Evolutionary conservation across 2,329 filamentous ascomycete genomes (phyloP).

Genomic region (Arachnopeziza araneosa): DNA sequence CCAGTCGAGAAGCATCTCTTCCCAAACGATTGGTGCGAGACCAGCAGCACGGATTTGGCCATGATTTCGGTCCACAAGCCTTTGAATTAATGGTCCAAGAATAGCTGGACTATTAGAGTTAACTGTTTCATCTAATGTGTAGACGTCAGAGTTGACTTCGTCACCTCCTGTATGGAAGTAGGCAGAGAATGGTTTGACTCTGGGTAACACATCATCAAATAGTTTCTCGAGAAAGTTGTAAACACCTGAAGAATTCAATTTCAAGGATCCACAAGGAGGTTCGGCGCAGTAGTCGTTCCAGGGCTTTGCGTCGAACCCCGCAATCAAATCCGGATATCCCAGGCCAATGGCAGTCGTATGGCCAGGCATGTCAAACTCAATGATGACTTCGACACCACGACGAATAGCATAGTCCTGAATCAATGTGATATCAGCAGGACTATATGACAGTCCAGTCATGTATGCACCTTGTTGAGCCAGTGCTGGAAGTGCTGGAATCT

Average conservation of each 20-base stretch:
- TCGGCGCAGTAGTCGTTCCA: constrained; percentile 56
- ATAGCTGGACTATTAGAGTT: constrained; percentile 58
- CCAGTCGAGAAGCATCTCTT: constrained; percentile 78
- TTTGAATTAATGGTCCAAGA: constrained; percentile 70
- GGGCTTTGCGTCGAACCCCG: constrained; percentile 53
- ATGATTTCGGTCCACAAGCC: constrained; percentile 68
- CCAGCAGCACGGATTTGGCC: constrained; percentile 56
- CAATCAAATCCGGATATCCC: constrained; percentile 65
- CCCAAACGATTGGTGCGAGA: constrained; percentile 75
- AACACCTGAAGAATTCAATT: constrained; percentile 68
- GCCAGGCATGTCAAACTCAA: constrained; percentile 78
- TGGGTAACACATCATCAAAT: constrained; percentile 70
- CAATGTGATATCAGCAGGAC: constrained; percentile 53
- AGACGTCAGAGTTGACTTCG: constrained; percentile 75
- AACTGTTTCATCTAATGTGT: constrained; percentile 67
- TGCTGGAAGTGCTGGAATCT: constrained; percentile 68
- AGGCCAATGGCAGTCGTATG: constrained; percentile 65
- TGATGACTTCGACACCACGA: constrained; percentile 64
- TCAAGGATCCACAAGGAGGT: constrained; percentile 64
- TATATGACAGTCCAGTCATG: constrained; percentile 60
- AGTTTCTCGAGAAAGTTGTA: constrained; percentile 66
- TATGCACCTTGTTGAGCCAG: constrained; percentile 72
- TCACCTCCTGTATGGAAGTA: constrained; percentile 88
- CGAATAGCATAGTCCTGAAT: constrained; percentile 67
- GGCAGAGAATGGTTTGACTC: constrained; percentile 60